Percentiles rank a stretch among this genome's conserved stretches.
Evolutionary conservation across 1,284 basidiomycete genomes (phyloP).

Genomic region (Leccinum solheimii): DNA sequence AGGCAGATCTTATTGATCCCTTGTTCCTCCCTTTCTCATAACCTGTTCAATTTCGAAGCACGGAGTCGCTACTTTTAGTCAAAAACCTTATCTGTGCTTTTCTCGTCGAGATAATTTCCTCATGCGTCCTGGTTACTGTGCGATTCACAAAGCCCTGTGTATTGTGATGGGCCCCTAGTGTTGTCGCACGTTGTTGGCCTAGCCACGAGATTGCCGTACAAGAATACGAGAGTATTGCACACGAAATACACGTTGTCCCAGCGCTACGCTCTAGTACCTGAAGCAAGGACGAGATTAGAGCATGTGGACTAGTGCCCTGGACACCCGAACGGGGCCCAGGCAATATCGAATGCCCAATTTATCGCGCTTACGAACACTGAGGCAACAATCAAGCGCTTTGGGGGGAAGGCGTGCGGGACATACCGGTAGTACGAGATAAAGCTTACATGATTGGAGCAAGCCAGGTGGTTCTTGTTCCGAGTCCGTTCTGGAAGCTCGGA

Average conservation of each 20-base stretch:
- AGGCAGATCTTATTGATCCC: constrained; percentile 26
- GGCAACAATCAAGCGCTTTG: constrained; percentile 1
- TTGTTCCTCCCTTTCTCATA: constrained; percentile 16
- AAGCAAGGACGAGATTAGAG: constrained; percentile 3
- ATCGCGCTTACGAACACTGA: constrained; percentile 11
- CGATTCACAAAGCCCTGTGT: constrained; percentile 15
- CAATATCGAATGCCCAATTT: background rate
- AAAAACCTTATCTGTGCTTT: constrained; percentile 33
- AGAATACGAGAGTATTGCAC: constrained; percentile 9
- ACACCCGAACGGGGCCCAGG: background rate
- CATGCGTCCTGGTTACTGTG: constrained; percentile 24
- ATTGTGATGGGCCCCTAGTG: constrained; percentile 20
- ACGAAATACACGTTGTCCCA: constrained; percentile 24
- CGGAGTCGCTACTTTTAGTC: constrained; percentile 27
- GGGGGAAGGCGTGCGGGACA: background rate
- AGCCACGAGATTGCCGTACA: constrained; percentile 8
- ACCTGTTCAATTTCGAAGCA: constrained; percentile 30
- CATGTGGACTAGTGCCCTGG: background rate
- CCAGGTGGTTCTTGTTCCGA: constrained; percentile 22
- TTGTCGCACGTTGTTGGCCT: constrained; percentile 8
- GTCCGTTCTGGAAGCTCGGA: constrained; percentile 26
- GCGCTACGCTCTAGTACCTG: background rate
- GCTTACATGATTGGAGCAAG: constrained; percentile 24
- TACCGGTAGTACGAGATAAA: constrained; percentile 5
- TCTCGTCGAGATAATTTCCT: constrained; percentile 23